phyloP scores from a whole-genome alignment of 139 green algal genomes.

The Chlorella sorokiniana region DNA sequence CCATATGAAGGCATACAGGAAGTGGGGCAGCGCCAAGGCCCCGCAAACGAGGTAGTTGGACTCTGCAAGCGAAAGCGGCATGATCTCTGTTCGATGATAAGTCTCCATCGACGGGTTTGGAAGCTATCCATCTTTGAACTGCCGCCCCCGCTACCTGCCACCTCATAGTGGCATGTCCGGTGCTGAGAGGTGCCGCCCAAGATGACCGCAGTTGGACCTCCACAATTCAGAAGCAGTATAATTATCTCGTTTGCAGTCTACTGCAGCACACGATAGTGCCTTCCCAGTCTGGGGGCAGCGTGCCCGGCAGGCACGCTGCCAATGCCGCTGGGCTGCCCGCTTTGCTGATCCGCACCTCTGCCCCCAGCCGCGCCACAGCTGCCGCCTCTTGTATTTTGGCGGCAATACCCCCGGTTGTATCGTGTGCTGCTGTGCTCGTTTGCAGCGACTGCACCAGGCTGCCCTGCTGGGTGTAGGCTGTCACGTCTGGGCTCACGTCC shows the following conservation, averaged over 20 bases:
- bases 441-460: neutral
- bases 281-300: slow-evolving; percentile 1
- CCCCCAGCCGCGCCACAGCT: slow-evolving; percentile 37
- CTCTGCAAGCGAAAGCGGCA: neutral
- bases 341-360: slow-evolving; percentile 60
- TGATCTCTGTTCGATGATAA: neutral
- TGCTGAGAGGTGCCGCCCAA: too few species aligned
- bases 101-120: neutral
- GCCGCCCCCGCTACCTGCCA: neutral
- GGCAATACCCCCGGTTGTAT: slow-evolving; percentile 62
- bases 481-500: neutral
- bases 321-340: slow-evolving; percentile 36
- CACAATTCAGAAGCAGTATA: too few species aligned
- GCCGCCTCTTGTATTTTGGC: slow-evolving; percentile 67
- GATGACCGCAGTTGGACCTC: too few species aligned
- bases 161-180: too few species aligned
- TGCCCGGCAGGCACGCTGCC: neutral
- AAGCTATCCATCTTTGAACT: neutral
- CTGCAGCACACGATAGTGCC: slow-evolving; percentile 17
- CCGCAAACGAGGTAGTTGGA: slow-evolving; percentile 32
- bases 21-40: slow-evolving; percentile 61
- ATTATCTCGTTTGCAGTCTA: neutral
- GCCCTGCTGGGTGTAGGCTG: neutral
- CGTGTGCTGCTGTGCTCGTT: slow-evolving; percentile 28
- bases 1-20: slow-evolving; percentile 80